Evolutionary conservation across 2,329 filamentous ascomycete species (phyloP).

Genomic region (Microdochium bolleyi): DNA sequence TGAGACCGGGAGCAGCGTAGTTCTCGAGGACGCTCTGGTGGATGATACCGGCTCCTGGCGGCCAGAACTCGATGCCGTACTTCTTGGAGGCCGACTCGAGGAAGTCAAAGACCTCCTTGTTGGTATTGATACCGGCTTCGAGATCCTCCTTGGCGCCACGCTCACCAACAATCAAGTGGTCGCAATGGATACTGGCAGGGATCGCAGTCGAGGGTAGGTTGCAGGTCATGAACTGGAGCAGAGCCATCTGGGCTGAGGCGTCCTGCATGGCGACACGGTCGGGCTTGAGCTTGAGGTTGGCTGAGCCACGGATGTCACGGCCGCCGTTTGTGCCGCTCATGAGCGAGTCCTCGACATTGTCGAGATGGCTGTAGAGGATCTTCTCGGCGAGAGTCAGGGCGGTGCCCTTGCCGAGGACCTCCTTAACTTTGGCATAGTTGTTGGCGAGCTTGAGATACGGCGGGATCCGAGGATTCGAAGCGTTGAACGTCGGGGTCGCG

Average conservation of each 20-base stretch:
- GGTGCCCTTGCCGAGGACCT: slow-evolving; percentile 43
- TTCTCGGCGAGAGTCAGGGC: slow-evolving; percentile 88
- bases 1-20: slow-evolving; percentile 90
- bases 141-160: slow-evolving; percentile 83
- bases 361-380: slow-evolving; percentile 93
- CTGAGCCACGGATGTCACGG: slow-evolving; percentile 72
- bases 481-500: slow-evolving; percentile 22
- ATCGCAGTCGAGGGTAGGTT: slow-evolving; percentile 83
- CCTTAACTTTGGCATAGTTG: slow-evolving; percentile 51
- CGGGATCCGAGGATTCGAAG: slow-evolving; percentile 45
- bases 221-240: slow-evolving; percentile 98
- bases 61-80: slow-evolving; percentile 95
- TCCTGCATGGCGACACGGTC: slow-evolving; percentile 99
- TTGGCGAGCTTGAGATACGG: slow-evolving; percentile 60
- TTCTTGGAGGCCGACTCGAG: slow-evolving; percentile 85
- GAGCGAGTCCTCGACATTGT: slow-evolving; percentile 82
- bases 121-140: slow-evolving; percentile 75
- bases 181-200: slow-evolving; percentile 95
- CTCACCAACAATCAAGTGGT: slow-evolving; percentile 96
- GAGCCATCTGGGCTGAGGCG: slow-evolving; percentile 95
- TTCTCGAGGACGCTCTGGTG: slow-evolving; percentile 98
- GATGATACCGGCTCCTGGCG: slow-evolving; percentile 87
- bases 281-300: slow-evolving; percentile 93
- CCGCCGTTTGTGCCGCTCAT: slow-evolving; percentile 78
- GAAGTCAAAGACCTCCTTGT: slow-evolving; percentile 97